Conservation (phyloP, 768 basidiomycete species). For the Leccinum longicurvipes region DNA sequence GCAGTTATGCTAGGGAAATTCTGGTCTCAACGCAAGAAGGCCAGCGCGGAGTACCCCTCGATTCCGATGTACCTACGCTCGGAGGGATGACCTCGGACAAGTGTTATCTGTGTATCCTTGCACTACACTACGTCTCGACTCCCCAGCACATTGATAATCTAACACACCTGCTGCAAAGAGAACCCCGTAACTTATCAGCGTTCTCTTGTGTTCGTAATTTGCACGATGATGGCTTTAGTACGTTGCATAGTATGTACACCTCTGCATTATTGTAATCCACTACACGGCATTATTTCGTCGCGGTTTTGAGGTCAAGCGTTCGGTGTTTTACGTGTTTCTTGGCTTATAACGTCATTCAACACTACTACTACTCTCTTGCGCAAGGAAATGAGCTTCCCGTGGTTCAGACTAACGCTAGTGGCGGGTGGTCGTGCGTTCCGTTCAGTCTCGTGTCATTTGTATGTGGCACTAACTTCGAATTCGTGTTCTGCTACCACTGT, state of each 20-base stretch:
- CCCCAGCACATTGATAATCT: neutral
- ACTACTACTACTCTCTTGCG: too few relatives aligned
- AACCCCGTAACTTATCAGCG: constrained; percentile 7
- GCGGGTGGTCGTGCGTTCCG: constrained; percentile 46
- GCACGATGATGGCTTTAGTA: constrained; percentile 4
- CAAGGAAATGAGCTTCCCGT: constrained; percentile 53
- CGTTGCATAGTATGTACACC: constrained; percentile 4
- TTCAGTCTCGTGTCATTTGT: neutral
- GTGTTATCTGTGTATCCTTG: constrained; percentile 5
- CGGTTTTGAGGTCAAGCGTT: too few relatives aligned
- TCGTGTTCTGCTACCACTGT: neutral
- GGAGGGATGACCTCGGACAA: constrained; percentile 16
- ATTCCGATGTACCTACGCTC: constrained; percentile 22
- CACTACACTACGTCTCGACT: constrained; percentile 11
- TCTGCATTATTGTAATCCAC: constrained; percentile 14
- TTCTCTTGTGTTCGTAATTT: constrained; percentile 8
- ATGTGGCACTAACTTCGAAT: constrained; percentile 6
- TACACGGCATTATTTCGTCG: constrained; percentile 11
- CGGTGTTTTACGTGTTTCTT: neutral
- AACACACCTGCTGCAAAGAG: constrained; percentile 11
- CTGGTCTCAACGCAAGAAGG: constrained; percentile 27
- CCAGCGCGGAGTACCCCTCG: constrained; percentile 18
- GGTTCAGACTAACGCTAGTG: constrained; percentile 49
- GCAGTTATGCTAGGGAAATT: constrained; percentile 35
- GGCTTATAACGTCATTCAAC: neutral